Evolutionary conservation across 306 rosid genomes (phyloP).

Genomic region (Malus sieversii): DNA sequence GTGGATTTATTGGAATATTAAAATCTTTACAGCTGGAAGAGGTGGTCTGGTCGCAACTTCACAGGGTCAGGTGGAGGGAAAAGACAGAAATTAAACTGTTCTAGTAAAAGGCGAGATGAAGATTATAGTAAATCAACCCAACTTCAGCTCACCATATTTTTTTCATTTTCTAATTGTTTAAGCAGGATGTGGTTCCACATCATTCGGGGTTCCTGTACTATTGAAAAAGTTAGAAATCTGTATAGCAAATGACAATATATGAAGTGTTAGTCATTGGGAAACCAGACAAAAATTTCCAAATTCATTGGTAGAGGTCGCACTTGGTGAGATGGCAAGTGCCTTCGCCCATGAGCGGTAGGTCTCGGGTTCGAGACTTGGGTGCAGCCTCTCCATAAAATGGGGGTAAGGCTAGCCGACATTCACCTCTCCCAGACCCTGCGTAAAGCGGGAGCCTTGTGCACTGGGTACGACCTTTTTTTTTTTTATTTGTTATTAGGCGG

Average conservation of each 20-base stretch:
- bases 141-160: neutral
- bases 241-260: neutral
- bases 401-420: no score
- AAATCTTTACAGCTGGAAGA: conserved; percentile 5
- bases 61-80: neutral
- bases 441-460: no score
- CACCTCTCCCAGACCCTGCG: no score
- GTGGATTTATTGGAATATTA: neutral
- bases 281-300: neutral
- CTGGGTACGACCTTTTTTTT: no score
- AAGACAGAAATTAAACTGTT: neutral
- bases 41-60: conserved; percentile 18
- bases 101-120: neutral
- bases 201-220: neutral
- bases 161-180: neutral
- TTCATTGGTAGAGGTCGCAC: neutral
- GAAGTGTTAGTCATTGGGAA: neutral
- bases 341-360: no score
- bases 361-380: no score
- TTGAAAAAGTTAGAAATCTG: neutral
- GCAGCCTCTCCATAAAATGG: no score
- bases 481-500: neutral
- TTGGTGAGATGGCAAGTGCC: no score
- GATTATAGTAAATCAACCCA: neutral
- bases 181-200: neutral